Evolutionary conservation across 768 basidiomycete species (phyloP).

Genomic region (Leucocoprinus birnbaumii): DNA sequence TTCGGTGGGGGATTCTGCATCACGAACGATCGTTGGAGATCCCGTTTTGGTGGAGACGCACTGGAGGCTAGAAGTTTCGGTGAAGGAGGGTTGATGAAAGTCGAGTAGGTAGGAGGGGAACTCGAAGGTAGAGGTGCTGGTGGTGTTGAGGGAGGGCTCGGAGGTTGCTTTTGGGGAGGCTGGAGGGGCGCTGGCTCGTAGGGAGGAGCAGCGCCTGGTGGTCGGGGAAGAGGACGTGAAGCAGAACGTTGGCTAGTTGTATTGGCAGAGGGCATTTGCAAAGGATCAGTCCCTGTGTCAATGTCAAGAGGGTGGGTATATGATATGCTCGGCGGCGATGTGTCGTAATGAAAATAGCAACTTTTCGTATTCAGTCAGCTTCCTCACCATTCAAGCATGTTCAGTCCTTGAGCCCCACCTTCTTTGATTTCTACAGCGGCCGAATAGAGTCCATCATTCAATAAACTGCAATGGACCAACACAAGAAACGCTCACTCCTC

Average conservation of each 20-base stretch:
- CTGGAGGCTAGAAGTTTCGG: not conserved
- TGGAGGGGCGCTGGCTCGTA: not conserved
- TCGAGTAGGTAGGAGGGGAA: not conserved
- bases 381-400: not conserved
- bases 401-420: not conserved
- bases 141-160: not conserved
- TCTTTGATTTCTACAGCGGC: constrained; percentile 1
- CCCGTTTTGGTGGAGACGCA: not conserved
- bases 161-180: not conserved
- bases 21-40: not conserved
- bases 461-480: not conserved
- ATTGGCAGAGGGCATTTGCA: not conserved
- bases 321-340: not conserved
- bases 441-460: not conserved
- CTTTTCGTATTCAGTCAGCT: not conserved
- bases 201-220: not conserved
- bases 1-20: constrained; percentile 1
- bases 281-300: not conserved
- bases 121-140: not conserved
- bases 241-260: not conserved
- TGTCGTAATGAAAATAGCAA: constrained; percentile 5
- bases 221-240: constrained; percentile 3
- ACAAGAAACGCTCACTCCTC: constrained; percentile 10
- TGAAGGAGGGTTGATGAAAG: not conserved
- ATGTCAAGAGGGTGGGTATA: constrained; percentile 2